Conservation (phyloP, 306 rosid species). For the Medicago ruthenica region DNA sequence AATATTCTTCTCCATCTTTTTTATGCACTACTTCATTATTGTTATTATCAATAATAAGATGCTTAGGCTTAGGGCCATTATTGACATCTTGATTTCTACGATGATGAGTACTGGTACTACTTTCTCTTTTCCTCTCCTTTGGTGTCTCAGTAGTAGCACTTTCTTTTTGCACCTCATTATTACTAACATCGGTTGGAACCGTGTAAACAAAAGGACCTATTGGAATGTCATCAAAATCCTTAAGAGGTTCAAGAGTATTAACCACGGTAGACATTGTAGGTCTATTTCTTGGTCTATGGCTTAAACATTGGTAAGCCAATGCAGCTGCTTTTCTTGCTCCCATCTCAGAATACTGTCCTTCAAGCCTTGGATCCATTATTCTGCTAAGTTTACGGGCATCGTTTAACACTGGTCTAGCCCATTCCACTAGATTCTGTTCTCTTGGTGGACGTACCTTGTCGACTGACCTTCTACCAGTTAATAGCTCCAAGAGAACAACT, state of each 20-base stretch:
- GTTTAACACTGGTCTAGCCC: constrained; percentile 77
- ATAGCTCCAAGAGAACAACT: constrained; percentile 75
- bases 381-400: constrained; percentile 62
- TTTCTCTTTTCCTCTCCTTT: constrained; percentile 51
- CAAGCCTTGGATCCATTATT: constrained; percentile 86
- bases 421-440: constrained; percentile 83
- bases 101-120: constrained; percentile 21
- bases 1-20: constrained; percentile 34
- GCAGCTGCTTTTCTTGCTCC: constrained; percentile 90
- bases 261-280: constrained; percentile 82
- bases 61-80: constrained; percentile 18
- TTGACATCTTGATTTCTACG: constrained; percentile 34
- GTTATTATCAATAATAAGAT: neutral
- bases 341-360: constrained; percentile 78
- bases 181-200: constrained; percentile 49
- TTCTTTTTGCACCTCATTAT: constrained; percentile 37
- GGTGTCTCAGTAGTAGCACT: constrained; percentile 34
- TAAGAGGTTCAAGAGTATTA: constrained; percentile 70
- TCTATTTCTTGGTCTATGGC: constrained; percentile 83
- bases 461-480: constrained; percentile 82
- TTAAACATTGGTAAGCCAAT: constrained; percentile 85
- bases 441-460: constrained; percentile 71
- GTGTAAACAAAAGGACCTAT: constrained; percentile 80
- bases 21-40: neutral
- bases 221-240: constrained; percentile 71